A percentile compares a stretch with the other conserved stretches of the same genome.
These are phyloP conservation scores for Zasmidium cellare DNA, from an alignment of 2,329 filamentous ascomycete species.

Conservation along the genomic window DNA sequence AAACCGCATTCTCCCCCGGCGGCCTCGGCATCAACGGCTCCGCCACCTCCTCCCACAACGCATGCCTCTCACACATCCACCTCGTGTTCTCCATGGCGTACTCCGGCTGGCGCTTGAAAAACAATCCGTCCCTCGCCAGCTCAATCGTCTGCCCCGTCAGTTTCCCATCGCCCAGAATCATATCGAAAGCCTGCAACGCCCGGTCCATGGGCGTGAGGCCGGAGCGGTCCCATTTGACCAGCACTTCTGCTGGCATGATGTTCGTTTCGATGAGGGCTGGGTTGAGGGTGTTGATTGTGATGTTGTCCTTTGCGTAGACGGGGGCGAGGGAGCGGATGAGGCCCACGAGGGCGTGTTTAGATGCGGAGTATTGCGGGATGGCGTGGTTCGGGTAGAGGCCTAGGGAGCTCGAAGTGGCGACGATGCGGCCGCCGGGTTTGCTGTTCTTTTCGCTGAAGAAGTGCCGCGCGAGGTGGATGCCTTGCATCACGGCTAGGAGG, in stretches of 20 bases:
- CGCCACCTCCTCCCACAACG: slow-evolving; percentile 36
- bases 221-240: slow-evolving; percentile 32
- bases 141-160: slow-evolving; percentile 45
- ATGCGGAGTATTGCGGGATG: slow-evolving; percentile 21
- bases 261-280: slow-evolving; percentile 38
- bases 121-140: slow-evolving; percentile 41
- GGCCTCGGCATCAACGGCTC: slow-evolving; percentile 14
- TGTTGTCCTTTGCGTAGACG: slow-evolving; percentile 32
- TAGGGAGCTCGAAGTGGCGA: slow-evolving; percentile 35
- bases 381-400: slow-evolving; percentile 22
- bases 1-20: slow-evolving; percentile 16
- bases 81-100: slow-evolving; percentile 43
- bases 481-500: slow-evolving; percentile 43
- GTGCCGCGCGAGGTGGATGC: slow-evolving; percentile 44
- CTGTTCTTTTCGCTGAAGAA: slow-evolving; percentile 41
- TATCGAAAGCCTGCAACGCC: slow-evolving; percentile 36
- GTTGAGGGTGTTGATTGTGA: slow-evolving; percentile 39
- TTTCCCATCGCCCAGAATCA: slow-evolving; percentile 33
- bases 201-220: slow-evolving; percentile 40
- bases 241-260: slow-evolving; percentile 31
- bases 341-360: slow-evolving; percentile 32
- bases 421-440: slow-evolving; percentile 39
- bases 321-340: slow-evolving; percentile 33
- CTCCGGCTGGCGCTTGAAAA: slow-evolving; percentile 40
- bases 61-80: slow-evolving; percentile 37